Conservation (phyloP, 768 basidiomycete species). For the Boletus rubescentipes region DNA sequence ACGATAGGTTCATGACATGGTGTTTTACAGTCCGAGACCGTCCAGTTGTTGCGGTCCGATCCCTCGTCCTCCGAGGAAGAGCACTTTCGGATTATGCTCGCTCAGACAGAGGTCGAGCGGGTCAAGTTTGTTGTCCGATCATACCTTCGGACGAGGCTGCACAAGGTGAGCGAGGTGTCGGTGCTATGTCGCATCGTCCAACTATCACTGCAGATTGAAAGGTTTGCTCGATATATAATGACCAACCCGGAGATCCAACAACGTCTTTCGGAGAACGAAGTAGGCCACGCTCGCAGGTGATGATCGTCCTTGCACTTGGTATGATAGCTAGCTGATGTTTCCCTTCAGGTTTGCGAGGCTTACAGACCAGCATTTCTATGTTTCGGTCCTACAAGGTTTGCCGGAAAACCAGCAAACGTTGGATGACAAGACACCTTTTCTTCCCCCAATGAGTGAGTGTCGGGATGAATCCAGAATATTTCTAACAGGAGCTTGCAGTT, state of each 20-base stretch:
- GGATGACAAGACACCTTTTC: constrained; percentile 69
- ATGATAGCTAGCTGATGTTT: neutral
- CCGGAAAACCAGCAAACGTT: constrained; percentile 75
- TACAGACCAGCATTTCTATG: constrained; percentile 72
- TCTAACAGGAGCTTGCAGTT: constrained; percentile 46
- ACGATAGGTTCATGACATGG: constrained; percentile 1
- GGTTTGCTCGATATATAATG: constrained; percentile 77
- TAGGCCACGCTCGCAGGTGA: constrained; percentile 76
- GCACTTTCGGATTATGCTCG: constrained; percentile 89
- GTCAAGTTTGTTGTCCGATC: constrained; percentile 91
- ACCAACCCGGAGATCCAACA: constrained; percentile 69
- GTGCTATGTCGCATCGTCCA: neutral
- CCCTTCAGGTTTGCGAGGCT: constrained; percentile 66
- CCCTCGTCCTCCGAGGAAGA: constrained; percentile 88
- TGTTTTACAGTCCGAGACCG: constrained; percentile 64
- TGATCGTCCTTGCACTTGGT: neutral
- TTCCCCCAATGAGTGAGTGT: constrained; percentile 71
- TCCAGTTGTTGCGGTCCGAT: constrained; percentile 74
- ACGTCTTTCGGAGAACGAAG: constrained; percentile 80
- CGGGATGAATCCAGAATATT: neutral
- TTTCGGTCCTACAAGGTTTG: constrained; percentile 80
- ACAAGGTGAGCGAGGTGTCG: constrained; percentile 58
- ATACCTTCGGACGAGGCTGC: constrained; percentile 81
- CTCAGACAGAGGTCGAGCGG: constrained; percentile 91
- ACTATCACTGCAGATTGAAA: constrained; percentile 66